Percentiles rank a stretch among this genome's conserved stretches.
Evolutionary conservation across 2,329 filamentous ascomycete genomes (phyloP).

Genomic region (Trichoderma guizhouense): DNA sequence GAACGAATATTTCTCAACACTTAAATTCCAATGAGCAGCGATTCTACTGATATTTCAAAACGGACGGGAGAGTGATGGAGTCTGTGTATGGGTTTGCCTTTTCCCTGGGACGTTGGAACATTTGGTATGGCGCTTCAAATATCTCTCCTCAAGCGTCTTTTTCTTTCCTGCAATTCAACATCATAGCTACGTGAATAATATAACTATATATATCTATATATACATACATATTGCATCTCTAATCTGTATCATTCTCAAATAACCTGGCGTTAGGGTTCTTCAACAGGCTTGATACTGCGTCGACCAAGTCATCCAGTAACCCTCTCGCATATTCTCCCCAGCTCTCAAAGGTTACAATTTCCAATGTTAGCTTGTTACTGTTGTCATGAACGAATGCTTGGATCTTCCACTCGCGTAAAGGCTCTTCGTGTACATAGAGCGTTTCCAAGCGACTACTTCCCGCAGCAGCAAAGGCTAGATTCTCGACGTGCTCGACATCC

Average conservation of each 20-base stretch:
- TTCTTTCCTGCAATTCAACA: not conserved
- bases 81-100: not conserved
- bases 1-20: not conserved
- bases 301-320: conserved; percentile 49
- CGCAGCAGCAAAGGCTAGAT: conserved; percentile 38
- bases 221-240: not conserved
- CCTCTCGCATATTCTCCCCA: conserved; percentile 51
- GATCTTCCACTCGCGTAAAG: conserved; percentile 56
- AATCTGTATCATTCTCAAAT: conserved; percentile 17
- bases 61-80: not conserved
- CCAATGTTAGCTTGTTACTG: conserved; percentile 50
- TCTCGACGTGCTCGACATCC: conserved; percentile 60
- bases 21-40: not conserved
- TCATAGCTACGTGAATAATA: not conserved
- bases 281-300: conserved; percentile 23
- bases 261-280: conserved; percentile 18
- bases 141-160: not conserved
- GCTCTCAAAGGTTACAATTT: conserved; percentile 58
- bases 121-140: not conserved
- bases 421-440: conserved; percentile 56
- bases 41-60: not conserved
- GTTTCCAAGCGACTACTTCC: conserved; percentile 48
- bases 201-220: not conserved
- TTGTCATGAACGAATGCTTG: conserved; percentile 51
- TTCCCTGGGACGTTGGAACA: not conserved